Conservation (phyloP, 305 asterid genomes). For the Solanum hybrid region DNA sequence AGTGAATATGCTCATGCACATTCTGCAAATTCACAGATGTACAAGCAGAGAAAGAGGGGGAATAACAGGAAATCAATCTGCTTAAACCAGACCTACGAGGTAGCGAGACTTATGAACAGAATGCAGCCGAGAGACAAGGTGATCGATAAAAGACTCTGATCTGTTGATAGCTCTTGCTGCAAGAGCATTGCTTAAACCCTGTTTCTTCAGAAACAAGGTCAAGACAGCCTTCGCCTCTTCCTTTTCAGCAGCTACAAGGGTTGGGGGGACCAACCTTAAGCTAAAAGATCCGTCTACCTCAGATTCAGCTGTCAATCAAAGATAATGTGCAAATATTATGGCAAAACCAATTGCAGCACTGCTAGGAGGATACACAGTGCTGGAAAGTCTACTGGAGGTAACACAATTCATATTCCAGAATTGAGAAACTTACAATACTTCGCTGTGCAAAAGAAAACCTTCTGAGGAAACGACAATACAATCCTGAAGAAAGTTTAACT, state of each 20-base stretch:
- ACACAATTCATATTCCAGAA: neutral
- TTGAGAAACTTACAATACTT: slow-evolving; percentile 45
- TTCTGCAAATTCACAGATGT: neutral
- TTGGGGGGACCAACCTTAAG: slow-evolving; percentile 53
- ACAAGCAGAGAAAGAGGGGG: neutral
- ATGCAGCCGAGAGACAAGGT: slow-evolving; percentile 75
- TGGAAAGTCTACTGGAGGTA: neutral
- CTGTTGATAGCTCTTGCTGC: slow-evolving; percentile 70
- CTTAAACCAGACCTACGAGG: slow-evolving; percentile 77
- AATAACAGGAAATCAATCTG: neutral
- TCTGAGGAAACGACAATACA: slow-evolving; percentile 29
- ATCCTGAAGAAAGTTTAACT: slow-evolving; percentile 31
- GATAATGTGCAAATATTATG: neutral
- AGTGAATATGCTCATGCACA: neutral
- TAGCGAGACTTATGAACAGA: slow-evolving; percentile 82
- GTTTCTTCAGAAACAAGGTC: slow-evolving; percentile 75
- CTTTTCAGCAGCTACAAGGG: slow-evolving; percentile 82
- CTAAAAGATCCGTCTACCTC: slow-evolving; percentile 61
- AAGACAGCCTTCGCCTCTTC: slow-evolving; percentile 94
- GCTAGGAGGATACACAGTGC: neutral
- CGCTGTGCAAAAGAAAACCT: slow-evolving; percentile 42
- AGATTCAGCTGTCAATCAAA: slow-evolving; percentile 46
- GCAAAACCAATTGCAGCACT: neutral
- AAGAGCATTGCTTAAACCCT: slow-evolving; percentile 60
- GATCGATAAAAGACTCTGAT: slow-evolving; percentile 79